phyloP scores from a whole-genome alignment of 129 eudicot species.

The Centrapalus pauciflorus region DNA sequence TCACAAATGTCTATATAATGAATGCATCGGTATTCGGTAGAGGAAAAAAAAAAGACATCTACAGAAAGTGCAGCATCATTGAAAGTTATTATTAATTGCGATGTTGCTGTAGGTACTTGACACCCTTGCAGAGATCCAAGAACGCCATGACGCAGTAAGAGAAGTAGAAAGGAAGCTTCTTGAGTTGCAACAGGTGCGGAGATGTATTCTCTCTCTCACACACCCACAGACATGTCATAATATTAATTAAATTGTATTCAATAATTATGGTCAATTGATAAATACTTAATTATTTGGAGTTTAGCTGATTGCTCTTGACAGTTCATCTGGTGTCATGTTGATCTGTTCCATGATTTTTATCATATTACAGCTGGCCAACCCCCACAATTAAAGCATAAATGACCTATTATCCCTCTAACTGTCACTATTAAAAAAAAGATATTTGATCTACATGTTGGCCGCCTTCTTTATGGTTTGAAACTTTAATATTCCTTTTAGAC shows the following conservation, averaged over 20 bases:
- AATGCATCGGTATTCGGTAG: not conserved
- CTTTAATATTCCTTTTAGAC: not conserved
- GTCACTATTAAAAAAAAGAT: not conserved
- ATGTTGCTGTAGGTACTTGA: slow-evolving; percentile 74
- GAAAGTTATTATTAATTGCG: slow-evolving; percentile 4
- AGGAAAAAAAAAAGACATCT: too few relatives aligned
- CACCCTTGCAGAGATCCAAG: slow-evolving; percentile 96
- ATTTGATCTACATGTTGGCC: not conserved
- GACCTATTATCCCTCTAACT: not conserved
- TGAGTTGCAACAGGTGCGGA: slow-evolving; percentile 86
- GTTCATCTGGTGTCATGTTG: slow-evolving; percentile 1
- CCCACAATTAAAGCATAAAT: not conserved
- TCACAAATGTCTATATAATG: not conserved
- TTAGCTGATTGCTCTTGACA: not conserved
- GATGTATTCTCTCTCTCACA: not conserved
- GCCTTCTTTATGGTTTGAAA: not conserved
- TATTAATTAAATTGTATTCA: not conserved
- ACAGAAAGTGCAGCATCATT: too few relatives aligned
- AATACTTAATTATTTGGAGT: not conserved
- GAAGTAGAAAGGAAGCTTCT: slow-evolving; percentile 93
- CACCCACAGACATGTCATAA: not conserved
- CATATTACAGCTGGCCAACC: not conserved
- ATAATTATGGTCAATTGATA: not conserved
- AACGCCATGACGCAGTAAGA: slow-evolving; percentile 90
- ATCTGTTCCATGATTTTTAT: not conserved